Evolutionary conservation across 768 basidiomycete species (phyloP).

Genomic region (Trametes gibbosa): DNA sequence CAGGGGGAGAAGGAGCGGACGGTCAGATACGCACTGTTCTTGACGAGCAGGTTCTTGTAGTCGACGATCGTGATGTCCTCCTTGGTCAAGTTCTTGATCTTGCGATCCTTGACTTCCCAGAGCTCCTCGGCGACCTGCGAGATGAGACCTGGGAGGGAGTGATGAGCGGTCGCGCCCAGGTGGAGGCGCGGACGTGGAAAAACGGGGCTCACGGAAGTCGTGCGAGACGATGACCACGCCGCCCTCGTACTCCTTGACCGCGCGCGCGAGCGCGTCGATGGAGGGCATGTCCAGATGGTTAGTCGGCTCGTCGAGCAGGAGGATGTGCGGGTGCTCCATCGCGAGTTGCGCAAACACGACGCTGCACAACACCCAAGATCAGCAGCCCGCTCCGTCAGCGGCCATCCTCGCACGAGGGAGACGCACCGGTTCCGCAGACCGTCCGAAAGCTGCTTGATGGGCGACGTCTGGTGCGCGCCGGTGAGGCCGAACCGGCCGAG

Average conservation of each 20-base stretch:
- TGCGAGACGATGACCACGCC: constrained; percentile 99
- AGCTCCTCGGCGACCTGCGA: constrained; percentile 98
- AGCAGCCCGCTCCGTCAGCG: neutral
- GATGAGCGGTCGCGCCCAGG: no score
- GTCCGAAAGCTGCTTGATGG: constrained; percentile 93
- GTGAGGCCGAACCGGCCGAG: constrained; percentile 95
- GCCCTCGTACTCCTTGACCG: constrained; percentile 96
- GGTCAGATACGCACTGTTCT: constrained; percentile 56
- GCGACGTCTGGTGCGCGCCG: constrained; percentile 89
- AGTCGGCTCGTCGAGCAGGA: constrained; percentile 91
- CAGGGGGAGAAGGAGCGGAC: neutral
- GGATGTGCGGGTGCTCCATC: constrained; percentile 96
- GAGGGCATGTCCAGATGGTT: constrained; percentile 98
- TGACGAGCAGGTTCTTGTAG: constrained; percentile 87
- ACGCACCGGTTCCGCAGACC: constrained; percentile 84
- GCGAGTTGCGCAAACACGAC: constrained; percentile 96
- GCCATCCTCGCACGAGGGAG: constrained; percentile 34
- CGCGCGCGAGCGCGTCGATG: constrained; percentile 91
- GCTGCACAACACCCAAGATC: constrained; percentile 33
- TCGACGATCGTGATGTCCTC: constrained; percentile 87
- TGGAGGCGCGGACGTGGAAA: no score
- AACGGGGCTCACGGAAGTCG: constrained; percentile 82
- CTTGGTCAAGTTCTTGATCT: constrained; percentile 90
- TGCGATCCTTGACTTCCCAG: constrained; percentile 96
- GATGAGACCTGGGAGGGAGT: constrained; percentile 65